Conservation (phyloP, 768 basidiomycete genomes). For the Tephrocybe rancida region DNA sequence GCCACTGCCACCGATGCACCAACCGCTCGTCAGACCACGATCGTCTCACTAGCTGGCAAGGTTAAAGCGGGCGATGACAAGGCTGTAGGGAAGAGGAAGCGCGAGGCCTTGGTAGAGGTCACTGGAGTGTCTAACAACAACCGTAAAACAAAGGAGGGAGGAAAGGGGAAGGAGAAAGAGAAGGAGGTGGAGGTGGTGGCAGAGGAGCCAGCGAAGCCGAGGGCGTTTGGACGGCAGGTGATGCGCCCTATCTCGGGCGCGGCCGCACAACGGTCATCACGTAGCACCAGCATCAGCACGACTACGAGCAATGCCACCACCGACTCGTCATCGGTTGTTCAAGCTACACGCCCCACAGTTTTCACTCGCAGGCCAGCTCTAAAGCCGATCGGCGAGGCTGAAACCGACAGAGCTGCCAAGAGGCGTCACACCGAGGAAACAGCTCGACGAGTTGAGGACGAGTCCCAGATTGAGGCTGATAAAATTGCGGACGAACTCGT, state of each 20-base stretch:
- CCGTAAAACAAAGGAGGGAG: conserved; percentile 19
- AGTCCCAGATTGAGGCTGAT: conserved; percentile 39
- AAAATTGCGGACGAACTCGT: conserved; percentile 41
- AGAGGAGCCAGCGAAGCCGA: conserved; percentile 26
- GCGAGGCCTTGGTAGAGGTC: conserved; percentile 76
- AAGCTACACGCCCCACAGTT: conserved; percentile 5
- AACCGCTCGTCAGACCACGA: conserved; percentile 28
- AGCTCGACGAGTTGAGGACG: conserved; percentile 29
- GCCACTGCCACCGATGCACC: conserved; percentile 36
- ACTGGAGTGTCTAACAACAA: conserved; percentile 42
- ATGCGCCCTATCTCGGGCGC: conserved; percentile 36
- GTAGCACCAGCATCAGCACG: conserved; percentile 11
- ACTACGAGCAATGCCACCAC: conserved; percentile 6
- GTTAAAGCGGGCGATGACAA: conserved; percentile 40
- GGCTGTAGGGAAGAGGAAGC: conserved; percentile 67
- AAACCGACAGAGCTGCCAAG: conserved; percentile 55
- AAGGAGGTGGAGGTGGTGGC: conserved; percentile 40
- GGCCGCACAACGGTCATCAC: conserved; percentile 12
- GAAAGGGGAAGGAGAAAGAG: conserved; percentile 46
- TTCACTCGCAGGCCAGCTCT: conserved; percentile 18
- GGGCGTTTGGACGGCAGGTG: conserved; percentile 20
- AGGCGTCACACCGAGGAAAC: conserved; percentile 59
- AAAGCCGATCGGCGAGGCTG: conserved; percentile 40
- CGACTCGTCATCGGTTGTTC: background rate
- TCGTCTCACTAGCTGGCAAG: conserved; percentile 44